A percentile compares a stretch with the other conserved stretches of the same genome.
Evolutionary conservation across 1,284 basidiomycete genomes (phyloP).

Genomic region (Crucibulum cyathiforme): DNA sequence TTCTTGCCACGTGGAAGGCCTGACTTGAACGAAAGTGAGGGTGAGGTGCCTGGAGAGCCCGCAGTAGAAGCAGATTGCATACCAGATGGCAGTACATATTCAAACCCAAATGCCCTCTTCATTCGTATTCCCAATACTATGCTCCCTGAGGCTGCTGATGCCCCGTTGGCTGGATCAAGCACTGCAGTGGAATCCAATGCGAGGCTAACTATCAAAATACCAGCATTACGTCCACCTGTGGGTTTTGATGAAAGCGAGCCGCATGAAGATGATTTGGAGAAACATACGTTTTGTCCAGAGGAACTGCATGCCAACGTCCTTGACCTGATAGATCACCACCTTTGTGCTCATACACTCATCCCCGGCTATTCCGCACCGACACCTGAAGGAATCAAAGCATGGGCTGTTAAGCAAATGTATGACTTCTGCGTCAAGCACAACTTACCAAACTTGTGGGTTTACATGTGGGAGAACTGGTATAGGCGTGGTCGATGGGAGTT

Average conservation of each 20-base stretch:
- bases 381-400: constrained; percentile 25
- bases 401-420: constrained; percentile 36
- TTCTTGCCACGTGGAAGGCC: neutral
- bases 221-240: neutral
- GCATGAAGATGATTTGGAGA: neutral
- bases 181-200: too few relatives aligned
- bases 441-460: constrained; percentile 37
- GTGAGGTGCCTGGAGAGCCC: neutral
- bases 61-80: neutral
- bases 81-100: too few relatives aligned
- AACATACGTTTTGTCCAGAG: constrained; percentile 14
- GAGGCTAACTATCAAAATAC: neutral
- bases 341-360: constrained; percentile 37
- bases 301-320: constrained; percentile 16
- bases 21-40: neutral
- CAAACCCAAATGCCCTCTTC: too few relatives aligned
- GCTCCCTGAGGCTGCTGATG: too few relatives aligned
- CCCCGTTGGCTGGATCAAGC: too few relatives aligned
- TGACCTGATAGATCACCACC: constrained; percentile 29
- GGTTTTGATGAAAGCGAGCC: neutral
- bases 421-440: constrained; percentile 29
- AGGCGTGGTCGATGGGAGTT: constrained; percentile 33
- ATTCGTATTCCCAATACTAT: too few relatives aligned
- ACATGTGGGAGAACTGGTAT: too few relatives aligned
- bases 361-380: constrained; percentile 29